These are phyloP conservation scores for Alternaria conjuncta DNA, from an alignment of 2,329 filamentous ascomycete species.

Conservation along the genomic window DNA sequence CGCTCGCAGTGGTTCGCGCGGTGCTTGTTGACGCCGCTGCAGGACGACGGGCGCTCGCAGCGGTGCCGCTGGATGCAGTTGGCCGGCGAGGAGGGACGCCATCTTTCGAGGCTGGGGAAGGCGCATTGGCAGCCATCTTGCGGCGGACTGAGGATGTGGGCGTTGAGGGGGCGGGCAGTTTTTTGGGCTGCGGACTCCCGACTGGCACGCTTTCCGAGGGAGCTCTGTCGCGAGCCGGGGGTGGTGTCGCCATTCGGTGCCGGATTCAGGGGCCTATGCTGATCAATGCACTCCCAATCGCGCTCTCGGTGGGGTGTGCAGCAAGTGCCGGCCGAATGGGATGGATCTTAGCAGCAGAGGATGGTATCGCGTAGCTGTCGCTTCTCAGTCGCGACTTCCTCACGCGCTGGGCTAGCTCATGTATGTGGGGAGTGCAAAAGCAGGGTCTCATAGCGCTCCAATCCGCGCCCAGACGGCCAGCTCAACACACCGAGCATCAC, in stretches of 20 bases:
- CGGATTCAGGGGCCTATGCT: constrained; percentile 4
- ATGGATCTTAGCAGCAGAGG: not conserved
- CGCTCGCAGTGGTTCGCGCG: constrained; percentile 32
- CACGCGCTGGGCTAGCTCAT: not conserved
- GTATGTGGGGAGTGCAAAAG: constrained; percentile 1
- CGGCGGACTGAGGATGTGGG: constrained; percentile 39
- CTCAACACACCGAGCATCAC: constrained; percentile 3
- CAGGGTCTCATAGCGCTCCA: constrained; percentile 3
- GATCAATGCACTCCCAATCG: constrained; percentile 3
- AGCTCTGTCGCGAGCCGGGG: constrained; percentile 15
- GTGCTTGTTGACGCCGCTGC: constrained; percentile 26
- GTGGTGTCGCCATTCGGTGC: constrained; percentile 14
- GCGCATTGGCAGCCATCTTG: constrained; percentile 44
- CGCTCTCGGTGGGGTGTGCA: not conserved
- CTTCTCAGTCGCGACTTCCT: constrained; percentile 1
- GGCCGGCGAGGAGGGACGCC: constrained; percentile 38
- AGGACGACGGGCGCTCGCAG: constrained; percentile 31
- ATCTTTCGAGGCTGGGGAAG: constrained; percentile 37
- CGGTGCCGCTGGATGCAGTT: constrained; percentile 17
- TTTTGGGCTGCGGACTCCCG: constrained; percentile 18
- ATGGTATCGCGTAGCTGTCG: not conserved
- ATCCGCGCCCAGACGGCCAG: not conserved
- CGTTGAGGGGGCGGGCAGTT: constrained; percentile 31
- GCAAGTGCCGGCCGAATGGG: not conserved
- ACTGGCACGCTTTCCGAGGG: constrained; percentile 9